Conservation (phyloP, 371 early-diverging fungal species). For the Parasitella parasitica region DNA sequence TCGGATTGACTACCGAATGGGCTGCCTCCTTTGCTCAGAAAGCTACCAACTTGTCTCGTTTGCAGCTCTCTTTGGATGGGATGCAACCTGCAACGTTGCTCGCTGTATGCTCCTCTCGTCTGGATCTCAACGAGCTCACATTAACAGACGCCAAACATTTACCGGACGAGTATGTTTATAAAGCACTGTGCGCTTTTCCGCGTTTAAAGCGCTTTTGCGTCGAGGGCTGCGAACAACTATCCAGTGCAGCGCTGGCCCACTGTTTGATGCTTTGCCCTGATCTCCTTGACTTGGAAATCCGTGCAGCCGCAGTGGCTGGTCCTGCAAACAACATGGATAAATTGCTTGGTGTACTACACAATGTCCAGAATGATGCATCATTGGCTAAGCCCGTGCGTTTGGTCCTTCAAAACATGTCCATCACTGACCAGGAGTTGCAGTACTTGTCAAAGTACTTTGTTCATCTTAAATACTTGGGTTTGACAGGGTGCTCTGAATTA, state of each 20-base stretch:
- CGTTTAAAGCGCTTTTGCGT: slow-evolving; percentile 18
- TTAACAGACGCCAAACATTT: slow-evolving; percentile 25
- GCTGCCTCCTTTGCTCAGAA: slow-evolving; percentile 15
- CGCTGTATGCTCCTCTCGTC: slow-evolving; percentile 10
- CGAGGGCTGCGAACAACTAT: slow-evolving; percentile 15
- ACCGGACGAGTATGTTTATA: slow-evolving; percentile 11
- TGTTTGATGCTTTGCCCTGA: slow-evolving; percentile 15
- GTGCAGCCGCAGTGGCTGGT: slow-evolving; percentile 1
- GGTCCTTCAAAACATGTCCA: slow-evolving; percentile 11
- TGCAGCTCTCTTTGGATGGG: slow-evolving; percentile 26
- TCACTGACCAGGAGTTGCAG: not conserved
- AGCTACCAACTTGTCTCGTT: slow-evolving; percentile 1
- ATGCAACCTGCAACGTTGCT: slow-evolving; percentile 8
- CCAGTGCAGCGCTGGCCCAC: slow-evolving; percentile 4
- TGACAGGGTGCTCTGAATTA: not conserved
- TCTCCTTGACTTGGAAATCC: slow-evolving; percentile 28
- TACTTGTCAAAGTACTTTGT: not conserved
- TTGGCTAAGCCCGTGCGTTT: slow-evolving; percentile 8
- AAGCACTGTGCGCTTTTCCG: slow-evolving; percentile 18
- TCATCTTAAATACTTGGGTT: not conserved
- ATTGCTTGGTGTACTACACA: not conserved
- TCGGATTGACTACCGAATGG: slow-evolving; percentile 13
- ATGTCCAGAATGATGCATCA: not conserved
- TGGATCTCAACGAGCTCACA: slow-evolving; percentile 13
- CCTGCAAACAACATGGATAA: not conserved